These are phyloP conservation scores for Lepidium aucheri DNA, from an alignment of 345 rosid species.

Conservation along the genomic window DNA sequence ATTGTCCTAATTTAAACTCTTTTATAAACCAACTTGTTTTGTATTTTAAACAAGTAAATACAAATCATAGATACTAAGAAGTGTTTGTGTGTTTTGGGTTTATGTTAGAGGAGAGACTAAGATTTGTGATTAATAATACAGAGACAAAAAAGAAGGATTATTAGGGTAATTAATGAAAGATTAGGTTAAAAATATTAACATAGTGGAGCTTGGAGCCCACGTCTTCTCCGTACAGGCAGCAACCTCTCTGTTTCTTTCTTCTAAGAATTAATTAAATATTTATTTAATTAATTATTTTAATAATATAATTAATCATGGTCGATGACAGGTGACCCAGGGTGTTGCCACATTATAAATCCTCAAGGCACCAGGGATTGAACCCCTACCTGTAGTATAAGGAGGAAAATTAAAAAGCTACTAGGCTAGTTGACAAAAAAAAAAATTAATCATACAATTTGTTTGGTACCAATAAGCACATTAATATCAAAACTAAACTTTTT, in stretches of 20 bases:
- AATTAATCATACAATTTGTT: too few species aligned
- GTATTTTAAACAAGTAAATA: neutral
- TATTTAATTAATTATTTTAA: too few species aligned
- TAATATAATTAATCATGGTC: too few species aligned
- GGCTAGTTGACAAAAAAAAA: too few species aligned
- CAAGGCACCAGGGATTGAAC: too few species aligned
- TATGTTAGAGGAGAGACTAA: neutral
- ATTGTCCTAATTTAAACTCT: neutral
- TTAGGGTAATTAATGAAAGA: constrained; percentile 13
- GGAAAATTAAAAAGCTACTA: too few species aligned
- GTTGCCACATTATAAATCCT: too few species aligned
- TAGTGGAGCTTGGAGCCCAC: constrained; percentile 28
- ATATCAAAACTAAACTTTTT: too few species aligned
- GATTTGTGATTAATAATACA: neutral
- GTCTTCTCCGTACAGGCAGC: constrained; percentile 41
- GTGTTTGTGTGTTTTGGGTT: neutral
- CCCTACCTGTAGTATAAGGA: too few species aligned
- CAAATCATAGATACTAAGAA: neutral
- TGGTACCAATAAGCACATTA: too few species aligned
- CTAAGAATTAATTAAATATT: neutral
- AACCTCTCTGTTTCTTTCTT: constrained; percentile 4
- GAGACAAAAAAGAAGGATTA: neutral
- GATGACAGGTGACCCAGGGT: too few species aligned
- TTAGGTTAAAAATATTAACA: neutral
- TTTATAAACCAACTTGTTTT: neutral